Percentiles rank a stretch among this genome's conserved stretches.
Conservation (phyloP, 306 rosid genomes). For the Mimosa bimucronata region DNA sequence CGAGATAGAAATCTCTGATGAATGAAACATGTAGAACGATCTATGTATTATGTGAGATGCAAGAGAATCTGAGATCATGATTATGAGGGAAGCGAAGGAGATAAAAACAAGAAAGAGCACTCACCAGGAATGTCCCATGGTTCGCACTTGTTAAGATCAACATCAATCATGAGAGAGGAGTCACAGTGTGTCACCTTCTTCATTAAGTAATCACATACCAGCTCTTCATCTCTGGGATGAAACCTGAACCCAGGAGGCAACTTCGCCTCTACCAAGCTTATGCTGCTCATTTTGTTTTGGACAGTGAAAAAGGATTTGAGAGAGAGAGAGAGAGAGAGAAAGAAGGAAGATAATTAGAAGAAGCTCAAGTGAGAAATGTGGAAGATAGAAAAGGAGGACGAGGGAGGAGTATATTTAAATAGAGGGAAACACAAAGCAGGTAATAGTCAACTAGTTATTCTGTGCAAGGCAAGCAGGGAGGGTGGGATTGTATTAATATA, state of each 20-base stretch:
- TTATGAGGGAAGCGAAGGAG: not conserved
- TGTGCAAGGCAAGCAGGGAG: constrained; percentile 22
- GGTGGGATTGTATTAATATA: constrained; percentile 17
- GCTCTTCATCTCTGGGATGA: constrained; percentile 94
- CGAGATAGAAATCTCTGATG: not conserved
- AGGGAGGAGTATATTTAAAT: constrained; percentile 49
- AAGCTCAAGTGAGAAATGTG: constrained; percentile 25
- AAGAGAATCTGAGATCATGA: constrained; percentile 25
- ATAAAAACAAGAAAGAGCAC: constrained; percentile 14
- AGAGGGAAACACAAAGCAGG: constrained; percentile 38
- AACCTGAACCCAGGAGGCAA: constrained; percentile 94
- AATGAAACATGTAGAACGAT: constrained; percentile 1
- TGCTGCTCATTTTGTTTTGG: constrained; percentile 59
- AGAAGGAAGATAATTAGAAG: constrained; percentile 4
- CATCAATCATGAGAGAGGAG: constrained; percentile 76
- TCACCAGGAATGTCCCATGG: constrained; percentile 99
- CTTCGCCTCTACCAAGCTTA: constrained; percentile 85
- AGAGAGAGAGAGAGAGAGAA: not conserved
- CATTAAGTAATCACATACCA: constrained; percentile 85
- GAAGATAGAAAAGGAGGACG: constrained; percentile 28
- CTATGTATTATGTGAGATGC: not conserved
- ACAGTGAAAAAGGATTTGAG: constrained; percentile 11
- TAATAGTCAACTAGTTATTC: constrained; percentile 60
- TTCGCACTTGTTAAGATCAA: constrained; percentile 94
- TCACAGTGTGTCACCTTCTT: constrained; percentile 58